phyloP scores from a whole-genome alignment of 1,284 basidiomycete species.

The Ganoderma meredithae region DNA sequence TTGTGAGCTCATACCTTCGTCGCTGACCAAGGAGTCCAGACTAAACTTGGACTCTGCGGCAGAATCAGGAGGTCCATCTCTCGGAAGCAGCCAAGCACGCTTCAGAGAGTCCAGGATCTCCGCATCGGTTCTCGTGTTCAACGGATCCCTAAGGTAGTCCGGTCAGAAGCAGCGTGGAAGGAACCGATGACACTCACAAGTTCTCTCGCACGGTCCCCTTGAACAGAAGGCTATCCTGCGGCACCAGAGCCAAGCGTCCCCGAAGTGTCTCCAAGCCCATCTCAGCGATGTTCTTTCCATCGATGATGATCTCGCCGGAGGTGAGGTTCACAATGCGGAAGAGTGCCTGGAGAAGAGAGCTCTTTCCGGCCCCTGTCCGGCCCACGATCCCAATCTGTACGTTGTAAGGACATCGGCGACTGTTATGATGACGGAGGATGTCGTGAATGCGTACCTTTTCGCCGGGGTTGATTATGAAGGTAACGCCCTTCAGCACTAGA shows the following conservation, averaged over 20 bases:
- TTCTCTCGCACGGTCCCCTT: constrained; percentile 74
- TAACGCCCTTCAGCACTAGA: constrained; percentile 73
- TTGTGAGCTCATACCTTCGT: constrained; percentile 55
- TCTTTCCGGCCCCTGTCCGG: constrained; percentile 80
- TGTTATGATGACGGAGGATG: neutral
- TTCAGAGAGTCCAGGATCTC: constrained; percentile 61
- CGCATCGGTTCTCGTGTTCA: constrained; percentile 57
- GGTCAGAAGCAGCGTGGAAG: constrained; percentile 8
- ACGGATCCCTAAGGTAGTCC: constrained; percentile 60
- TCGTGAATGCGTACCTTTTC: constrained; percentile 60
- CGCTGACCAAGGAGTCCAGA: constrained; percentile 66
- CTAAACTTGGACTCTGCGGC: constrained; percentile 69
- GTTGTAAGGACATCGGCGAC: neutral
- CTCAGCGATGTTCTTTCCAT: constrained; percentile 66
- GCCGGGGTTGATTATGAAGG: constrained; percentile 68
- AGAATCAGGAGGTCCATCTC: constrained; percentile 55
- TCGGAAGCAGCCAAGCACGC: constrained; percentile 68
- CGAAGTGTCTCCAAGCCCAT: constrained; percentile 68
- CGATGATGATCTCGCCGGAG: constrained; percentile 73
- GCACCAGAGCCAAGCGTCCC: constrained; percentile 72
- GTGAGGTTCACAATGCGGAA: constrained; percentile 77
- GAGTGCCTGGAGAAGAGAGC: constrained; percentile 76
- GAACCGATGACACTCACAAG: constrained; percentile 50
- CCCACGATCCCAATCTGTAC: constrained; percentile 76
- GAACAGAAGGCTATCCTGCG: constrained; percentile 73